A percentile compares a stretch with the other conserved stretches of the same genome.
phyloP scores from a whole-genome alignment of 2,329 filamentous ascomycete genomes.

The Domatiomyces globalis region DNA sequence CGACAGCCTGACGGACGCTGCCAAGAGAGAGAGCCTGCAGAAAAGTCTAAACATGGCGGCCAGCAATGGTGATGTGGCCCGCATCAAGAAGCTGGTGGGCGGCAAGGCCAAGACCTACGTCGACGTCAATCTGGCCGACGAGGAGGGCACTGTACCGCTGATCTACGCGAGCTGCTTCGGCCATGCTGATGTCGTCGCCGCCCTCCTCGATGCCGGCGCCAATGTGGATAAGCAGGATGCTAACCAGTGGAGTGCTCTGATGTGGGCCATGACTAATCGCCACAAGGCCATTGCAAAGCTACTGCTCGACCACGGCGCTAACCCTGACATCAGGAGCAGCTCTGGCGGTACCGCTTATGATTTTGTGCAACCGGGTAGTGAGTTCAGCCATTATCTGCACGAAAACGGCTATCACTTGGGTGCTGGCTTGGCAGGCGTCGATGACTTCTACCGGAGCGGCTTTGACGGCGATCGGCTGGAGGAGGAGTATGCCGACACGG shows the following conservation, averaged over 20 bases:
- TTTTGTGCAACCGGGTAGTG: conserved; percentile 87
- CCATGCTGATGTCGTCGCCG: conserved; percentile 74
- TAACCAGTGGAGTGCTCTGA: conserved; percentile 93
- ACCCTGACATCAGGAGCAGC: conserved; percentile 88
- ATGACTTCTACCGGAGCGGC: conserved; percentile 80
- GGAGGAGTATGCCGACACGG: conserved; percentile 92
- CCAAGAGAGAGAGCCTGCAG: conserved; percentile 72
- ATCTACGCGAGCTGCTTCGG: conserved; percentile 98
- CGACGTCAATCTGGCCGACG: conserved; percentile 75
- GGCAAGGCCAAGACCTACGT: conserved; percentile 63
- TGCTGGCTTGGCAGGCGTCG: conserved; percentile 40
- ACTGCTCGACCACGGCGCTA: conserved; percentile 81
- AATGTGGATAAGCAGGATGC: conserved; percentile 87
- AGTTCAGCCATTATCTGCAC: conserved; percentile 89
- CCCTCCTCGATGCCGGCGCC: conserved; percentile 70
- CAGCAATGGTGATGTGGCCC: conserved; percentile 81
- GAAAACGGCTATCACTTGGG: conserved; percentile 70
- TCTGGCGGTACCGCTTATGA: conserved; percentile 89
- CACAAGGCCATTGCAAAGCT: conserved; percentile 93
- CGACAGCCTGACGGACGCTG: conserved; percentile 55
- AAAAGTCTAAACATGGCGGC: conserved; percentile 87
- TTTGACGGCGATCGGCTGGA: conserved; percentile 90
- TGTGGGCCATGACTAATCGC: conserved; percentile 99
- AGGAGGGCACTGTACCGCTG: conserved; percentile 88
- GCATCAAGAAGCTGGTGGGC: conserved; percentile 60